Conservation (phyloP, 208 protist species). For the Trypanosoma rangeli region DNA sequence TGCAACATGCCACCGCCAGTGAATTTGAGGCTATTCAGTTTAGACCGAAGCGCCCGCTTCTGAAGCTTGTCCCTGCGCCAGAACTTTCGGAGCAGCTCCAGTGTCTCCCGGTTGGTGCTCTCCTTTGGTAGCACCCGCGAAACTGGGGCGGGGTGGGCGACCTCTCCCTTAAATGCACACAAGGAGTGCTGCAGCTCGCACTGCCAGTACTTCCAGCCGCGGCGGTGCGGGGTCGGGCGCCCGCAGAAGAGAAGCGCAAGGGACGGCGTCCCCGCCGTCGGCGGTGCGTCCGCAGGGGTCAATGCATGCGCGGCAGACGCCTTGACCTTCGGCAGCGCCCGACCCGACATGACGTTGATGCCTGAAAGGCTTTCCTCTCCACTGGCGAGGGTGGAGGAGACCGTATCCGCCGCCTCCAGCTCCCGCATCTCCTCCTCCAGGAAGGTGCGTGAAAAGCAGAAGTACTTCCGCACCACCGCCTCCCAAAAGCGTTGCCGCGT, state of each 20-base stretch:
- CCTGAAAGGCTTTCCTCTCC: constrained; percentile 25
- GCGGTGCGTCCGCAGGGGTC: not conserved
- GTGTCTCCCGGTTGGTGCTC: constrained; percentile 43
- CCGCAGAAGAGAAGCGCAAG: constrained; percentile 9
- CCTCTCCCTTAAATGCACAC: not conserved
- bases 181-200: constrained; percentile 17
- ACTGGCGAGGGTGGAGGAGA: not conserved
- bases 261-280: not conserved
- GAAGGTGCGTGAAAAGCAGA: constrained; percentile 84
- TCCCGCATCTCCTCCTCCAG: constrained; percentile 71
- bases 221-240: constrained; percentile 3
- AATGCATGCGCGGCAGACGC: constrained; percentile 8
- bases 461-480: constrained; percentile 81
- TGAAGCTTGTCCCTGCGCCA: constrained; percentile 45
- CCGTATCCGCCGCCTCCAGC: constrained; percentile 14
- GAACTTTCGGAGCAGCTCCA: constrained; percentile 62
- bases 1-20: constrained; percentile 7
- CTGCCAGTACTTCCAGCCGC: not conserved
- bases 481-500: constrained; percentile 74
- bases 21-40: constrained; percentile 16
- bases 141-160: constrained; percentile 31
- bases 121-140: constrained; percentile 49
- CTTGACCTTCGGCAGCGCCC: constrained; percentile 50
- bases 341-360: constrained; percentile 58
- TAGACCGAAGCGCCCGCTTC: constrained; percentile 31